Percentiles rank a stretch among this genome's conserved stretches.
Evolutionary conservation across 163 green algal genomes (phyloP).

Genomic region (Scenedesmus sp.): DNA sequence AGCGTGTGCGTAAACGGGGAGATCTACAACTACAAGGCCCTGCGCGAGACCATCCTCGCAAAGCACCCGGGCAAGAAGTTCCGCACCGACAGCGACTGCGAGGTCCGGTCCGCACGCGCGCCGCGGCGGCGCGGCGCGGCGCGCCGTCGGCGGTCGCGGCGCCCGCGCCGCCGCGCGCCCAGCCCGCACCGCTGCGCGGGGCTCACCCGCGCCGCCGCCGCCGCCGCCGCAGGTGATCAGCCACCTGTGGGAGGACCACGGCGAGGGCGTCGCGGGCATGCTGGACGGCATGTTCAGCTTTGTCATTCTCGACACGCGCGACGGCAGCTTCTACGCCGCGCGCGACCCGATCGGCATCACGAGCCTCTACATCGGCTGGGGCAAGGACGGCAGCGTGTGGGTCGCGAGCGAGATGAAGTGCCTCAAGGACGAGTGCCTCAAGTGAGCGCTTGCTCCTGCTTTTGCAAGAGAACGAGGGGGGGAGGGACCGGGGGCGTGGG

Average conservation of each 20-base stretch:
- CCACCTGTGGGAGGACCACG: slow-evolving; percentile 67
- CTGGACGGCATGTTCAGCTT: slow-evolving; percentile 73
- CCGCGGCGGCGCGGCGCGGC: no score
- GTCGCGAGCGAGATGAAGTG: slow-evolving; percentile 96
- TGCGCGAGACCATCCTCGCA: slow-evolving; percentile 56
- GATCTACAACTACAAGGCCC: slow-evolving; percentile 84
- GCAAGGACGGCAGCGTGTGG: slow-evolving; percentile 86
- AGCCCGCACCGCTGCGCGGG: no score
- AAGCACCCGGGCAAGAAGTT: slow-evolving; percentile 63
- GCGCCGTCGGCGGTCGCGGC: no score
- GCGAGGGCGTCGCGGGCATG: slow-evolving; percentile 57
- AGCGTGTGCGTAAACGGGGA: slow-evolving; percentile 78
- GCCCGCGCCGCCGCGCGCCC: no score
- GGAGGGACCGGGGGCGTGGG: no score
- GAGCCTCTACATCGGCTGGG: slow-evolving; percentile 94
- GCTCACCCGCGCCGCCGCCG: not conserved
- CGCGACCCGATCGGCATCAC: slow-evolving; percentile 94
- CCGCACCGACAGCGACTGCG: slow-evolving; percentile 71
- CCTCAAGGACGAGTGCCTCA: slow-evolving; percentile 75
- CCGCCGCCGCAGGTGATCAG: slow-evolving; percentile 70
- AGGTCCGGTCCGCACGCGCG: slow-evolving; percentile 49
- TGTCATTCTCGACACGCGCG: slow-evolving; percentile 59
- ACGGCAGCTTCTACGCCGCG: slow-evolving; percentile 55
- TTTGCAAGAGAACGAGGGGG: no score
- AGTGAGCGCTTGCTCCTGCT: slow-evolving; percentile 46